Base-by-base conservation (phyloP, 164 flowering plant genomes). In the Sextonia rubra region DNA sequence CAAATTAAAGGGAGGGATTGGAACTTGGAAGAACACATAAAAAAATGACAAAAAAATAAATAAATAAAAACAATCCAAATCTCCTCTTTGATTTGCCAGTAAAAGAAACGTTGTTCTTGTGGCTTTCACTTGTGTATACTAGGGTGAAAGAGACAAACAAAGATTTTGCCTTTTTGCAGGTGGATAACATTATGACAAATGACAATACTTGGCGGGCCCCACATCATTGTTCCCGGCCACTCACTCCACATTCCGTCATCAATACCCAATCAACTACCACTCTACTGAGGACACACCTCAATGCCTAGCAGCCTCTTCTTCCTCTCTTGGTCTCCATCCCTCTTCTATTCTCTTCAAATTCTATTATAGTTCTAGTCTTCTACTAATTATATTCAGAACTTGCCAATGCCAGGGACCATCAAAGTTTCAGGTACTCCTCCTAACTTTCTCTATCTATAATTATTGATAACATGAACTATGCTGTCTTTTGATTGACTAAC, bases 321-420 rank as follows among this genome's bases (percentile, higher is more conserved):
- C 3, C 30, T 0, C 12, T 22, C 27, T 2, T 23, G 22, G 3
- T 14, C 3, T 61, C 15, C 17, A 12, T 23, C 8, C 17, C 64
- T 22, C 27, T 61, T 11, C 66, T 26, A 25, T 17, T 3, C 49
- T n/a, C 48, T n/a, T 20, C 64, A 37, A 37, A 23, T 27, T 32
- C 56, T 32, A 26, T 27, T 25, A 4, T 25, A 4, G 4, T 20
- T 17, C 11, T 1, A 4, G 20, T 8, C 26, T 60, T 52, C 20
- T 20, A 52, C 2, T 20, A 15, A 14, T 52, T 52, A 52, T 20
- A 17, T 6, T 32, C 7, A 9, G 23, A 22, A 12, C n/a, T 15
- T 12, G 22, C 26, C 64, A 55, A 94, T 94, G 98, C 98, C 98
- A 52, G 98, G 98, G 75, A 87, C 90, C 68, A 87, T 94, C 77